Evolutionary conservation across 2,329 filamentous ascomycete genomes (phyloP).

Genomic region (Scortechinia acanthostroma): DNA sequence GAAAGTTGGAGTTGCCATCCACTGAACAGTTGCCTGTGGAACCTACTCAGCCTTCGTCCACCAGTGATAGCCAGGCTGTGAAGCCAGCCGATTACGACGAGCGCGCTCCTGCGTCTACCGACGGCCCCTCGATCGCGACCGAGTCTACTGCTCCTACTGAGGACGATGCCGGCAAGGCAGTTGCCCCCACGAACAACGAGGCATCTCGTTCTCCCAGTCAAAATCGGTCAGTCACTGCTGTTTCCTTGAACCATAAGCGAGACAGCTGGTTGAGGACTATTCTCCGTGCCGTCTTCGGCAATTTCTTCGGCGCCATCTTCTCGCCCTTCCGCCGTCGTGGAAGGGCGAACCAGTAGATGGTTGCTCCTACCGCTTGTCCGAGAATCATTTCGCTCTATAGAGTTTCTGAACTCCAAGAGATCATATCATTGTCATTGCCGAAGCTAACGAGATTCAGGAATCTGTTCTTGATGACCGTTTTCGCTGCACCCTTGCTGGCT

Average conservation of each 20-base stretch:
- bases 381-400: neutral
- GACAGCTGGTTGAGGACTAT: neutral
- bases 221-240: neutral
- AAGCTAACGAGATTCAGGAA: neutral
- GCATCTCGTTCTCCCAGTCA: neutral
- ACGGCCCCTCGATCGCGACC: too few species aligned
- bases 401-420: neutral
- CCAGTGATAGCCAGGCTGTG: neutral
- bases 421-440: neutral
- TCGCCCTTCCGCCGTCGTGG: neutral
- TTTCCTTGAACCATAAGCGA: neutral
- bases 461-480: neutral
- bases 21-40: neutral
- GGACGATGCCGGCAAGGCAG: too few species aligned
- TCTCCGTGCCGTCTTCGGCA: neutral
- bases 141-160: too few species aligned
- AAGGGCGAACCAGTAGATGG: neutral
- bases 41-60: too few species aligned
- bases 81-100: too few species aligned
- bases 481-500: neutral
- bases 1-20: neutral
- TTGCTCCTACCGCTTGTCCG: neutral
- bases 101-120: too few species aligned
- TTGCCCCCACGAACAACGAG: too few species aligned
- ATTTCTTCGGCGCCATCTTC: neutral